Base-by-base conservation (phyloP, 1,284 basidiomycete genomes). In the Ganoderma lucidum region DNA sequence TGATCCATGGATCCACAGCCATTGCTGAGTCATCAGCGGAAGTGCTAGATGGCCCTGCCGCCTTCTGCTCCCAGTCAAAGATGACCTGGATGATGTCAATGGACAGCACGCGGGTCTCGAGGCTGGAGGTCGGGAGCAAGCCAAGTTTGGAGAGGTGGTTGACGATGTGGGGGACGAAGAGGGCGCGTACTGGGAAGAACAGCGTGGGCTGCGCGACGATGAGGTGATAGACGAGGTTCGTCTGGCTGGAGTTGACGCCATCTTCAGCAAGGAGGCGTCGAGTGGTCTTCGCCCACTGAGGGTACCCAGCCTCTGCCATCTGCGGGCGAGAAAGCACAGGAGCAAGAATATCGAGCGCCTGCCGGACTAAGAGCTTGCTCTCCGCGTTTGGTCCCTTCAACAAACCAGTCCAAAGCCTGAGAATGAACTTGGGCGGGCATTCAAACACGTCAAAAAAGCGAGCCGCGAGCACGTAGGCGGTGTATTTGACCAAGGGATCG, bases 131-230 rank as follows among this genome's bases (percentile, higher is more conserved):
- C 6, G 88, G 83, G 1, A 92, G 89, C 73, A 98, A 88, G 32
- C 96, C 96, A 23, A 99, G 87, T 81, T 96, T 97, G 66, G 89
- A 88, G 69, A 99, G 84, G 44, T 94, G 95, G 78, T 94, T 94
- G 70, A 97, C 94, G 82, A 99, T 96, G 78, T 98, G 95, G 0
- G 96, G 95, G n/a, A 99, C 90, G 80, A 99, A 99, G 42, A 98
- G 85, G 17, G 96, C 94, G 58, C 98, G 93, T 70, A 96, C 95
- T 63, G 95, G 91, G 83, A 95, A 99, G 84, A 99, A 99, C 6
- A 98, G 86, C 67, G 96, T 89, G 1, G 94, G 90, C 74, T 99
- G 96, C 70, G 96, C 94, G 70, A 96, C 92, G 66, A 99, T 92
- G 67, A 99, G 89, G 73, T 96, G 93, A 79, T 98, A 97, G 64